A percentile compares a stretch with the other conserved stretches of the same genome.
These are phyloP conservation scores for Rhizomucor pusillus DNA, from an alignment of 371 early-diverging fungal species.

Conservation along the genomic window DNA sequence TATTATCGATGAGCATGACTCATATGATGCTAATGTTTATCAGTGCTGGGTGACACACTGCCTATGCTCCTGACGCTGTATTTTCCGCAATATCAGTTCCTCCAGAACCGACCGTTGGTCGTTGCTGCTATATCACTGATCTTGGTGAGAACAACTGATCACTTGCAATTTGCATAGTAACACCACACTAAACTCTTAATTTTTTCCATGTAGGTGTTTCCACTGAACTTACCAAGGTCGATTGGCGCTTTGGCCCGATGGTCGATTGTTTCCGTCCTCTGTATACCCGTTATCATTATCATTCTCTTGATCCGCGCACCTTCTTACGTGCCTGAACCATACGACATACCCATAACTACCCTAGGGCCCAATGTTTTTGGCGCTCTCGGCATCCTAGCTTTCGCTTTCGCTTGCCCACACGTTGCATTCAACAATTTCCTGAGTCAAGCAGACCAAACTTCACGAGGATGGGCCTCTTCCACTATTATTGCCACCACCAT, in stretches of 20 bases:
- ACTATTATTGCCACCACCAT: constrained; percentile 43
- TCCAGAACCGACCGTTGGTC: constrained; percentile 20
- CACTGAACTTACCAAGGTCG: constrained; percentile 39
- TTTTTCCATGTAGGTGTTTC: constrained; percentile 23
- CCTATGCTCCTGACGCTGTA: constrained; percentile 32
- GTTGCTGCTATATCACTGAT: constrained; percentile 27
- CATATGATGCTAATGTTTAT: not conserved
- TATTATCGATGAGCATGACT: not conserved
- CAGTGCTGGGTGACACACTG: constrained; percentile 38
- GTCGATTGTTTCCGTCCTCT: constrained; percentile 41
- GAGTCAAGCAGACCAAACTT: constrained; percentile 42
- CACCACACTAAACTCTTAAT: not conserved
- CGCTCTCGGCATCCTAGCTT: constrained; percentile 63
- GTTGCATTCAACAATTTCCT: constrained; percentile 57
- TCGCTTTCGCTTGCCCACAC: constrained; percentile 61
- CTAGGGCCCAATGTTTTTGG: constrained; percentile 52
- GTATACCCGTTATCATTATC: constrained; percentile 39
- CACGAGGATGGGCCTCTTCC: constrained; percentile 44
- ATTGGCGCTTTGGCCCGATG: constrained; percentile 44
- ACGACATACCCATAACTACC: constrained; percentile 37
- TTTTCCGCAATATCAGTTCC: constrained; percentile 17
- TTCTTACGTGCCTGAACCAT: constrained; percentile 43
- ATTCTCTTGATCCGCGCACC: constrained; percentile 36
- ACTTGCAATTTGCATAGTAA: not conserved
- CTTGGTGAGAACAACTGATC: constrained; percentile 15